Evolutionary conservation across 805 yeast species (phyloP), one percentile per base, ranked within the genome.

Genomic region (Blastobotrys americana): DNA sequence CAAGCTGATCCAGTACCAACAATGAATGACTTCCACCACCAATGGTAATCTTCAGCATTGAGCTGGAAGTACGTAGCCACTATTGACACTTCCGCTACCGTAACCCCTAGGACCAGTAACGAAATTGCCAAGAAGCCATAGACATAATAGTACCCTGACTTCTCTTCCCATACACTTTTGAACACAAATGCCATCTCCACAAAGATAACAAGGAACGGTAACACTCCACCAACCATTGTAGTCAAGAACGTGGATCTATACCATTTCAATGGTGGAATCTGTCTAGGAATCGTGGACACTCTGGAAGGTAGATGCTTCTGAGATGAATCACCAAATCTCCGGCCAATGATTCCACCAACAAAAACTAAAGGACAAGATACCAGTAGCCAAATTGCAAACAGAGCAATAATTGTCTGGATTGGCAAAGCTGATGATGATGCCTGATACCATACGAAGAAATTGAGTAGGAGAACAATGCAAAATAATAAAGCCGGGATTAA

Each of bases 11-110:
- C 78, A 3, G 77, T 68, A 3, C 94, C 85, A 22, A 80, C 76
- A 43, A 77, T 61, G 61, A 85, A 86, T 9, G 87, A 70, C 52
- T 80, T 71, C 95, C 95, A 86, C 58, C 84, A 85, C 96, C 96
- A 88, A 52, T 72, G 66, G 41, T 76, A 74, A 56, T 68, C 74
- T 41, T 73, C 76, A 52, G 74, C 67, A 18, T 71, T 69, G 55
- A 86, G 68, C 37, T 82, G 72, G 36, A 82, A 58, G 56, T 82
- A 86, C 6, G 82, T 72, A 4, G 83, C 78, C 36, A 86, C 76
- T 19, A 86, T 71, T 5, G 89, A 77, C 43, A 83, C 76, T 61
- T 86, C 95, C 34, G 77, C 66, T 17, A 84, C 78, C 10, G 84
- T 78, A 28, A 83, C 67, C 37, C 77, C 63, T 28, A 84, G 67